Evolutionary conservation across 306 rosid species (phyloP).

Genomic region (Dalbergia oliveri): DNA sequence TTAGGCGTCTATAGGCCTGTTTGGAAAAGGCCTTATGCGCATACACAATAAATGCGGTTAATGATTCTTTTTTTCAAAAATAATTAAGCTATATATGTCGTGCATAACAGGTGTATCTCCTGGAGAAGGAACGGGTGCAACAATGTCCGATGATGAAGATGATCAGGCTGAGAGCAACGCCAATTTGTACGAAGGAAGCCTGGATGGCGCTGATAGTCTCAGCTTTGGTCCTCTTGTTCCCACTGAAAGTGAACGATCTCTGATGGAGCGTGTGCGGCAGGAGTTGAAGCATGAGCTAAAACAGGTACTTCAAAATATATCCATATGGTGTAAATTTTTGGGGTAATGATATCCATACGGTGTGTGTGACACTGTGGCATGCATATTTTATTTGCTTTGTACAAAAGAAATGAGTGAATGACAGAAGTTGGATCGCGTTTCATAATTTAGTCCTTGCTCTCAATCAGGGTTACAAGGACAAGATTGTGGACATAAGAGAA

Average conservation of each 20-base stretch:
- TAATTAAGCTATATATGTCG: neutral
- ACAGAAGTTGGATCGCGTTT: neutral
- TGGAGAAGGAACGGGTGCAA: conserved; percentile 93
- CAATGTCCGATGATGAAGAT: conserved; percentile 95
- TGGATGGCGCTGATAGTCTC: conserved; percentile 74
- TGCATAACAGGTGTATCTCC: conserved; percentile 74
- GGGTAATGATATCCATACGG: too few relatives aligned
- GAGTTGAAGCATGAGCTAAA: conserved; percentile 84
- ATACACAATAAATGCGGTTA: neutral
- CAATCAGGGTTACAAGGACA: conserved; percentile 84
- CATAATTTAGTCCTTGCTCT: neutral
- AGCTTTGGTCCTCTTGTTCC: conserved; percentile 95
- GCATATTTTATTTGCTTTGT: too few relatives aligned
- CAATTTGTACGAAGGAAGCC: conserved; percentile 66
- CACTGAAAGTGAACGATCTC: conserved; percentile 85
- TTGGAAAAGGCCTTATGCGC: neutral
- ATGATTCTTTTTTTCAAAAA: neutral
- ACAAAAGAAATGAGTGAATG: neutral
- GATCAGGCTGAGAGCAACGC: conserved; percentile 79
- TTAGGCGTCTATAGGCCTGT: too few relatives aligned
- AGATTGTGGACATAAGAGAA: conserved; percentile 90
- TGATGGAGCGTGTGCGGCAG: conserved; percentile 92
- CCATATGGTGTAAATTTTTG: too few relatives aligned
- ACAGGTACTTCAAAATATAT: conserved; percentile 58
- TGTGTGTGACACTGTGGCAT: too few relatives aligned